Evolutionary conservation across 306 rosid species (phyloP), one percentile per base, ranked within the genome.

Genomic region (Calophaca sinica): DNA sequence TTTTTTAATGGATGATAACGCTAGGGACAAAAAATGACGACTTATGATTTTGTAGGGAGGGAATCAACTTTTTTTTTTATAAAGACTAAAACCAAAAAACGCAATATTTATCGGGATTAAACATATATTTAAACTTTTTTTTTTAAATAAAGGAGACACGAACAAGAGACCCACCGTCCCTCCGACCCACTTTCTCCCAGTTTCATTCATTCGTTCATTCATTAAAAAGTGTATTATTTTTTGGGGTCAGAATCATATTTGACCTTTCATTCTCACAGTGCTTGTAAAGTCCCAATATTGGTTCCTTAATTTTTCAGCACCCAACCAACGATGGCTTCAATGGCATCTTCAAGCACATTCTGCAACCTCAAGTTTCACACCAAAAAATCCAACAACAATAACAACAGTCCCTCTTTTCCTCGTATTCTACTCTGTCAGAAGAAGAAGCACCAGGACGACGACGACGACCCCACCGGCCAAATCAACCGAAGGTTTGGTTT

Each of bases 321-420:
- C 2, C 14, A 4, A 6, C 1, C 1, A 54, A 45, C 68, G 66
- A 80, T 79, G 83, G 83, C 83, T 64, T 57, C 83, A 58, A 49
- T 67, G 75, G 64, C 79, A 58, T 68, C 29, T 58, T 80, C 83
- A 12, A 65, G 70, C 75, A 20, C 70, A 48, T 73, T 73, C 59
- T 26, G 49, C 57, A 66, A 39, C 65, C 71, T 67, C 71, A 73
- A 73, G 57, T 49, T 80, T 59, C 38, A 3, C 49, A 2, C 62
- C 58, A 73, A 80, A 73, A 68, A 0, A 42, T 2, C 36, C 79
- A 57, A 7, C 58, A 46, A 9, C n/a, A 45, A 45, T 3, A 45
- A 45, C 5, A 45, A 2, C 51, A 8, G 6, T 79, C 45, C 53
- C 20, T 66, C 58, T 58, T 58, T 66, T 73, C 59, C 79, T 2